Percentiles rank a stretch among this genome's conserved stretches.
Evolutionary conservation across 2,329 filamentous ascomycete species (phyloP).

Genomic region (Blastomyces emzantsi): DNA sequence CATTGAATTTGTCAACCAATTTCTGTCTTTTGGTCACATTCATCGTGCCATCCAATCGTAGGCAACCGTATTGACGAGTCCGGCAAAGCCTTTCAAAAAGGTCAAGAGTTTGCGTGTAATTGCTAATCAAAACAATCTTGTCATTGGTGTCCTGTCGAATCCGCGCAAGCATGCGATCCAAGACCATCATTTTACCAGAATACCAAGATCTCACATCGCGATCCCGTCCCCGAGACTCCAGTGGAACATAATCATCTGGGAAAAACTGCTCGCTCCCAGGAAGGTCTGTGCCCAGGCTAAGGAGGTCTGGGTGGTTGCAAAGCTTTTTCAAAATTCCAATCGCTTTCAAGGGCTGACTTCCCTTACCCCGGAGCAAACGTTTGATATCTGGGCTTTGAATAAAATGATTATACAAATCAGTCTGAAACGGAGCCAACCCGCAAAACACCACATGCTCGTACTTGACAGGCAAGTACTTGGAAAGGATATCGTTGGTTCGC

Average conservation of each 20-base stretch:
- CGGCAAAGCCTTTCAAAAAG: constrained; percentile 89
- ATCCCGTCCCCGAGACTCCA: constrained; percentile 78
- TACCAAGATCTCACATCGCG: constrained; percentile 92
- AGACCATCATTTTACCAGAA: constrained; percentile 94
- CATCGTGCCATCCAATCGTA: constrained; percentile 95
- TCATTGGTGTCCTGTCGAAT: constrained; percentile 96
- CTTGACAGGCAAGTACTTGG: constrained; percentile 95
- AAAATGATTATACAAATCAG: constrained; percentile 92
- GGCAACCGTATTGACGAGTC: constrained; percentile 68
- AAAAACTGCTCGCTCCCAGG: constrained; percentile 75
- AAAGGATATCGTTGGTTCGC: constrained; percentile 93
- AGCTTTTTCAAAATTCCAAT: constrained; percentile 97
- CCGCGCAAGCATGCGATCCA: constrained; percentile 94
- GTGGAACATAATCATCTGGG: constrained; percentile 80
- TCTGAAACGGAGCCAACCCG: constrained; percentile 84
- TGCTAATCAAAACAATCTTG: constrained; percentile 98
- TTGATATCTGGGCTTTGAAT: constrained; percentile 93
- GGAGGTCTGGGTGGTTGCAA: constrained; percentile 92
- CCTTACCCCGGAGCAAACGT: constrained; percentile 81
- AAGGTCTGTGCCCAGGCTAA: constrained; percentile 72
- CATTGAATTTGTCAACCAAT: constrained; percentile 94
- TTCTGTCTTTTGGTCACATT: constrained; percentile 96
- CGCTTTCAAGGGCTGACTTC: constrained; percentile 90
- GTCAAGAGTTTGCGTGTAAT: constrained; percentile 94
- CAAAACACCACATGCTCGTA: constrained; percentile 99